Percentiles rank a stretch among this genome's conserved stretches.
These are phyloP conservation scores for Neospora caninum DNA, from an alignment of 169 alveolate species.

Conservation along the genomic window DNA sequence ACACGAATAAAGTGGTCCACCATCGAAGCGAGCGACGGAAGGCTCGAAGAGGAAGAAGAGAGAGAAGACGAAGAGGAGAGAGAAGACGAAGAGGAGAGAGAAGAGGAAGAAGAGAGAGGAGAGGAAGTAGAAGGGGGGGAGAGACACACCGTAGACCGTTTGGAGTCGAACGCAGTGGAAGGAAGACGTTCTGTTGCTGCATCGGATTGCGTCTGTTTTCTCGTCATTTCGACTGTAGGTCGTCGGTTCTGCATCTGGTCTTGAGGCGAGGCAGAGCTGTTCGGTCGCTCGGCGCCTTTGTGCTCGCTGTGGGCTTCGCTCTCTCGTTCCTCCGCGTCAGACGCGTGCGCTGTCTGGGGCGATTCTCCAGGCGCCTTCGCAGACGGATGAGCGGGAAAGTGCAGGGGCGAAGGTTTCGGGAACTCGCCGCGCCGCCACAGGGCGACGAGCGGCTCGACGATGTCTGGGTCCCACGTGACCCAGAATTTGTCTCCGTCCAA, in stretches of 20 bases:
- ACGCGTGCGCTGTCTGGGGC: constrained; percentile 39
- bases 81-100: not conserved
- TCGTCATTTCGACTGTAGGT: no score
- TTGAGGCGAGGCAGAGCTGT: no score
- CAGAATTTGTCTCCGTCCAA: constrained; percentile 87
- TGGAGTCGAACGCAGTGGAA: no score
- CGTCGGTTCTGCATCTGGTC: no score
- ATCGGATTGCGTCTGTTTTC: no score
- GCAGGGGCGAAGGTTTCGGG: constrained; percentile 45
- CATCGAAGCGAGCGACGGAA: constrained; percentile 36
- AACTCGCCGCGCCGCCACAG: constrained; percentile 40
- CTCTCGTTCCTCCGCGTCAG: not conserved
- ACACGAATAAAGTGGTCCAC: constrained; percentile 28
- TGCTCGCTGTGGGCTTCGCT: not conserved
- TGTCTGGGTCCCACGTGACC: constrained; percentile 77
- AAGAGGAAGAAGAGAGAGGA: not conserved
- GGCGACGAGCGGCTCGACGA: constrained; percentile 26
- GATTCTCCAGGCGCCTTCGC: not conserved
- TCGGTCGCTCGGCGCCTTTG: not conserved
- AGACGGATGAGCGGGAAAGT: constrained; percentile 39
- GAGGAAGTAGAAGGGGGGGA: not conserved
- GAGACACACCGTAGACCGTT: no score
- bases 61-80: not conserved
- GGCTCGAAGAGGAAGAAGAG: not conserved
- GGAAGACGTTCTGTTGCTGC: no score